Evolutionary conservation across 2,329 filamentous ascomycete species (phyloP).

Genomic region (Scleromitrula shiraiana): DNA sequence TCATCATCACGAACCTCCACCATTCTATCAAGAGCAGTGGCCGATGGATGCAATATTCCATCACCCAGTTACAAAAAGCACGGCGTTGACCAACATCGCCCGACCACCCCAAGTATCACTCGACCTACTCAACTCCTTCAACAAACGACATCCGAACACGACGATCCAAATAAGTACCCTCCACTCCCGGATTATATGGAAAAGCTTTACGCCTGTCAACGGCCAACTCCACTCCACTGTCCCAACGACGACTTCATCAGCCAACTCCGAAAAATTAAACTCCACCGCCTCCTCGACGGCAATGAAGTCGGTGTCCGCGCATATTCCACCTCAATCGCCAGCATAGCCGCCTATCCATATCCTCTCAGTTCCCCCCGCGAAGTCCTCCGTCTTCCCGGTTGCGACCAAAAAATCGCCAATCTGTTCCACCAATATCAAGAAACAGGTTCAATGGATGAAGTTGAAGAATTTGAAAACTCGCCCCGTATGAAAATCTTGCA

Average conservation of each 20-base stretch:
- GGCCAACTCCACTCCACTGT: slow-evolving; percentile 59
- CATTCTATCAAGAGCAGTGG: slow-evolving; percentile 22
- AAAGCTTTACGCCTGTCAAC: slow-evolving; percentile 70
- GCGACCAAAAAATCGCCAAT: slow-evolving; percentile 68
- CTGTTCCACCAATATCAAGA: slow-evolving; percentile 69
- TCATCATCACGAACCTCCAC: background rate
- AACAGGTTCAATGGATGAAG: slow-evolving; percentile 54
- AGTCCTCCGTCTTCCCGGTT: slow-evolving; percentile 59
- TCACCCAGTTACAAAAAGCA: slow-evolving; percentile 17
- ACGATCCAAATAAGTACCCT: slow-evolving; percentile 49
- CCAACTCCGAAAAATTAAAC: slow-evolving; percentile 66
- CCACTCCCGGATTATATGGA: slow-evolving; percentile 59
- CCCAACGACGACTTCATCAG: slow-evolving; percentile 71
- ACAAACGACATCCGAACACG: slow-evolving; percentile 72
- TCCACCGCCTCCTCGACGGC: slow-evolving; percentile 58
- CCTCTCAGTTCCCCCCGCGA: slow-evolving; percentile 30
- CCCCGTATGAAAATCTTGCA: slow-evolving; percentile 54
- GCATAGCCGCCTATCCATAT: slow-evolving; percentile 70
- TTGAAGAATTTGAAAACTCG: slow-evolving; percentile 55
- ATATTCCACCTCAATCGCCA: slow-evolving; percentile 80
- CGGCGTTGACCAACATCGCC: slow-evolving; percentile 11
- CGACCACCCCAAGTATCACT: slow-evolving; percentile 21
- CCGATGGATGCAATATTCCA: slow-evolving; percentile 7
- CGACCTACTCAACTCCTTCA: slow-evolving; percentile 43
- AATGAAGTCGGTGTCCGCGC: slow-evolving; percentile 77